Base-by-base conservation (phyloP, 1,284 basidiomycete genomes). In the Meripilus lineatus region DNA sequence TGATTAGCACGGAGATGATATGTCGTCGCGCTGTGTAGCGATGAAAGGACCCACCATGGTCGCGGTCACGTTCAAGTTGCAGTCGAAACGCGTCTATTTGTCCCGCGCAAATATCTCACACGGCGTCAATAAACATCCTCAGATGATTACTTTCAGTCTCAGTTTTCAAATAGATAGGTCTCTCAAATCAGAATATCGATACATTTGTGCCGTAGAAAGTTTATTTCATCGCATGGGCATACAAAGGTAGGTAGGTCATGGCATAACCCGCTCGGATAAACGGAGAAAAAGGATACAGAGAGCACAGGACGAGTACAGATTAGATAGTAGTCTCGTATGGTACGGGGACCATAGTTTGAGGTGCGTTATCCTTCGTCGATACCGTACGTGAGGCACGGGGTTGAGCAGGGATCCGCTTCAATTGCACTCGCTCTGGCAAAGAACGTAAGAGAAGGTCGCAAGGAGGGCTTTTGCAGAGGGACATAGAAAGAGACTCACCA, bases 341-440 rank as follows among this genome's bases (percentile, higher is more conserved):
- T 61, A 92, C 77, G 61, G 93, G 93, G 52, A 80, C 82, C 69
- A 99, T 90, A 50, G 95, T 98, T 75, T 95, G 88, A 47, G 95
- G 91, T 35, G 77, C 72, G 74, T 98, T 98, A 62, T 81, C 79
- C 57, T 69, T 67, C 52, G 74, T 68, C 47, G 87, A 84, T 64
- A 99, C 82, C 57, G 77, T 81, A 70, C 74, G 82, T 24, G 89
- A 78, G 59, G 84, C 84, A 51, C 93, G 85, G 52, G 96, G 95
- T 52, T 81, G 84, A 44, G 72, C 80, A 52, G 92, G 94, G 57
- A 87, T 75, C 58, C 95, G 92, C 77, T 90, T 93, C 62, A 98
- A 75, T 65, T 79, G 74, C 48, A 94, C 72, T 52, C 84, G 84
- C 70, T 91, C 93, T 89, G 62, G n/a, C 28, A 25, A 10, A 18